Base-by-base conservation (phyloP, 179 eudicot genomes). In the Patellifolia procumbens region DNA sequence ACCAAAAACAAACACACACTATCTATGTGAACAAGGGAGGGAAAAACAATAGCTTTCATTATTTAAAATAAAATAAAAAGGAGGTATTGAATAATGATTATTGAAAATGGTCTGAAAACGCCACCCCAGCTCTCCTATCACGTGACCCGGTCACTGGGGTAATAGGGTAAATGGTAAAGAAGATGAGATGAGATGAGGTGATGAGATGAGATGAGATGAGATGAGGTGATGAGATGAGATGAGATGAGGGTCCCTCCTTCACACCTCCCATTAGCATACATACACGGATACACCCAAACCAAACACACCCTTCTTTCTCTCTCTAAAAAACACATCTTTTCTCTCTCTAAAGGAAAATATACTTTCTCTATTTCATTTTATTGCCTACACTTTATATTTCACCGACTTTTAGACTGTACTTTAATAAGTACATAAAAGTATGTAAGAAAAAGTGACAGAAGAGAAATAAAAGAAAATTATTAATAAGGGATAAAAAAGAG, bases 91-190 rank as follows among this genome's bases (percentile, higher is more conserved):
- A n/a, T n/a, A n/a, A n/a, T n/a, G n/a, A n/a, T 52, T 52, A 52
- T 56, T 56, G 34, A 15, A 12, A 9, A 43, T 77, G 73, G 84
- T 81, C 78, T 55, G 74, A 63, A n/a, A 60, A 70, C 49, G 69
- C 83, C 65, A 29, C 76, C 73, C 67, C 81, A 51, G 62, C 43
- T 74, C 84, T 62, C 79, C 24, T 53, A 70, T 81, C 81, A 81
- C 84, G 84, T 81, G 84, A 81, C 81, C 79, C 24, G 35, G 26
- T 64, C 66, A 42, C 64, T 61, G 75, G 60, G 61, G 42, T 69
- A 51, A 53, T 56, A 29, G 31, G 60, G 61, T 56, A 76, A 51
- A 53, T 56, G 42, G 31, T 64, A 43, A 71, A 45, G 66, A 65
- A n/a, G n/a, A n/a, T n/a, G 77, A 73, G 77, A 73, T 73, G 75